Base-by-base conservation (phyloP, 345 rosid genomes). In the Eucalyptus regnans region DNA sequence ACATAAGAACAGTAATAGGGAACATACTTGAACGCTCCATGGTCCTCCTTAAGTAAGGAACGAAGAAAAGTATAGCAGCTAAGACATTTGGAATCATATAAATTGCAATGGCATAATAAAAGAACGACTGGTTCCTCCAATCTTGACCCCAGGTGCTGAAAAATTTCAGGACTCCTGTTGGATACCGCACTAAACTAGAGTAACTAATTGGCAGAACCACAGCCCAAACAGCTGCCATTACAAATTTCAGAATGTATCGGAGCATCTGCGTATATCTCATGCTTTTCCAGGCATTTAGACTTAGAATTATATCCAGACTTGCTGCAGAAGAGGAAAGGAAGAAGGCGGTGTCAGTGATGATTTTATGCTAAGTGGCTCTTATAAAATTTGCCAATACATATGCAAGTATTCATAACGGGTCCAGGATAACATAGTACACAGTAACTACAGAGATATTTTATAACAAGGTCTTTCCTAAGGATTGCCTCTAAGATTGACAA, bases 221-320 rank as follows among this genome's bases (percentile, higher is more conserved):
- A 20, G 97, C 96, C 99, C 99, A 98, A 85, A 90, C 89, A 87
- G 98, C 97, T 50, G 99, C 98, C 87, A 96, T 93, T 7, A 90
- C 91, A 91, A 96, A 95, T 89, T 98, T 98, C 90, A 96, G 90
- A 92, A 97, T 89, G 91, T 96, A 97, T 9, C 99, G 96, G 58
- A 98, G 50, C 90, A 95, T 96, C 89, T 98, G 99, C 54, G 96
- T 93, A 89, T 86, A 89, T 88, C 96, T 96, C 89, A 98, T 94
- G 94, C 97, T 96, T 88, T 91, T 94, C 99, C 99, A 98, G 54
- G 99, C 99, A 89, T 91, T 92, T 91, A 96, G 88, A 91, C 96
- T 95, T 68, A 98, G 97, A 90, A 98, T 92, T 90, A 98, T 89
- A 79, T 98, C 99, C 92, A 98, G 91, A 83, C 93, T 87, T 88